Percentiles rank a stretch among this genome's conserved stretches.
phyloP scores from a whole-genome alignment of 2,329 filamentous ascomycete genomes.

The Aspergillus oerlinghausenensis region DNA sequence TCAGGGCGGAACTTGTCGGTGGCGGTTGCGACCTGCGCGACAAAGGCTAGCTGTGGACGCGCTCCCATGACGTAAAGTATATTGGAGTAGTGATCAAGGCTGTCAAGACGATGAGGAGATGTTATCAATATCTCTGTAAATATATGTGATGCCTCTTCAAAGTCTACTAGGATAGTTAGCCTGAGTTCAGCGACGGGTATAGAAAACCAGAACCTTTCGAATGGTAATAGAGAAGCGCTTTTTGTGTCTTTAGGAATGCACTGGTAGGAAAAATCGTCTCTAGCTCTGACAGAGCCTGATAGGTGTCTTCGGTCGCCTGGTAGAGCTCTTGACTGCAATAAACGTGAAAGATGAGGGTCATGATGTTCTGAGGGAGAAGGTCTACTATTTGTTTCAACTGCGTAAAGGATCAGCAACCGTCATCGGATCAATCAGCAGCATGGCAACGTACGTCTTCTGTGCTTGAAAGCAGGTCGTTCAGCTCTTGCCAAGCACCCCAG shows the following conservation, averaged over 20 bases:
- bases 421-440: not conserved
- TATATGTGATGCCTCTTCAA: slow-evolving; percentile 59
- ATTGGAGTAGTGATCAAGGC: slow-evolving; percentile 93
- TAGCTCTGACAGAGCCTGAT: slow-evolving; percentile 70
- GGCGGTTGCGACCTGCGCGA: slow-evolving; percentile 84
- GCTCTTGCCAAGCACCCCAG: slow-evolving; percentile 95
- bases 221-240: slow-evolving; percentile 84
- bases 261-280: slow-evolving; percentile 80
- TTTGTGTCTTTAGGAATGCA: slow-evolving; percentile 84
- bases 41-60: slow-evolving; percentile 82
- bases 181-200: not conserved
- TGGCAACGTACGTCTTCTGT: slow-evolving; percentile 67
- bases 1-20: slow-evolving; percentile 96
- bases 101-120: slow-evolving; percentile 70
- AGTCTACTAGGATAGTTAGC: slow-evolving; percentile 41
- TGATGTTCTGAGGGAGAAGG: slow-evolving; percentile 80
- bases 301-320: slow-evolving; percentile 71
- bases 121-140: slow-evolving; percentile 65
- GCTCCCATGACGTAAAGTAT: slow-evolving; percentile 90
- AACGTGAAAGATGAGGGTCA: slow-evolving; percentile 90
- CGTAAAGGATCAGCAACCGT: slow-evolving; percentile 13
- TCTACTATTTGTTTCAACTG: slow-evolving; percentile 68
- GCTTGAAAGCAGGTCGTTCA: slow-evolving; percentile 72
- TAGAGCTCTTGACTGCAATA: slow-evolving; percentile 89
- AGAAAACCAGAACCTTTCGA: slow-evolving; percentile 55